These are phyloP conservation scores for Paracorniculantispora psalliotae DNA, from an alignment of 2,329 filamentous ascomycete genomes.

Conservation along the genomic window DNA sequence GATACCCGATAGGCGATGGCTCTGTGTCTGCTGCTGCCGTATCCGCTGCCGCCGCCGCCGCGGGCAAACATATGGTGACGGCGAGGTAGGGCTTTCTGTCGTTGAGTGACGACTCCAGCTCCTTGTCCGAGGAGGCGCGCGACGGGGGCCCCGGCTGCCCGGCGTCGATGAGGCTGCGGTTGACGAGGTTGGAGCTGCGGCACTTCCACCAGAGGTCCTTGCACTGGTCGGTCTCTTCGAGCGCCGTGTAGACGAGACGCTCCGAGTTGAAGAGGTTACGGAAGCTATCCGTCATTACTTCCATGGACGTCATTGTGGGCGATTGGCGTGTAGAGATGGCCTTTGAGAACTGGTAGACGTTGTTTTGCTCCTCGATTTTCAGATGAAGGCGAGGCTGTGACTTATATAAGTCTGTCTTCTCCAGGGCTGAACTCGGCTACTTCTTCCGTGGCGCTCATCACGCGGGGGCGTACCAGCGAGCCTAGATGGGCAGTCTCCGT, in stretches of 20 bases:
- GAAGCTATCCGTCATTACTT: neutral
- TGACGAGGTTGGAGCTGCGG: neutral
- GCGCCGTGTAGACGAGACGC: neutral
- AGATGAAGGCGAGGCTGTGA: too few relatives aligned
- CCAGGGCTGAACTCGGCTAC: too few relatives aligned
- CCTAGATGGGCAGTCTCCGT: too few relatives aligned
- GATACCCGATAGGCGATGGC: neutral
- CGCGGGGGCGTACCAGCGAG: too few relatives aligned
- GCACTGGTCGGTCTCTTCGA: neutral
- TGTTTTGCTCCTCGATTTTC: too few relatives aligned
- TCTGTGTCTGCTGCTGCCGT: neutral
- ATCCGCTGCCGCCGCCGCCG: neutral
- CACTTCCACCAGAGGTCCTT: neutral
- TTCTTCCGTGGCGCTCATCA: too few relatives aligned
- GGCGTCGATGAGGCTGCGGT: neutral
- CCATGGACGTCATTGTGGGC: neutral
- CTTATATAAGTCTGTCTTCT: too few relatives aligned
- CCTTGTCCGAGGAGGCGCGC: neutral
- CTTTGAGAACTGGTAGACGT: too few relatives aligned
- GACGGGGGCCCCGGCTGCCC: neutral
- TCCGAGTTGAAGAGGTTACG: neutral
- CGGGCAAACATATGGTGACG: neutral
- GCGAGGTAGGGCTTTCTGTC: neutral
- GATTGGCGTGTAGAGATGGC: too few relatives aligned
- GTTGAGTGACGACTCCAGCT: neutral